Evolutionary conservation across 345 rosid genomes (phyloP).

Genomic region (Linum trigynum): DNA sequence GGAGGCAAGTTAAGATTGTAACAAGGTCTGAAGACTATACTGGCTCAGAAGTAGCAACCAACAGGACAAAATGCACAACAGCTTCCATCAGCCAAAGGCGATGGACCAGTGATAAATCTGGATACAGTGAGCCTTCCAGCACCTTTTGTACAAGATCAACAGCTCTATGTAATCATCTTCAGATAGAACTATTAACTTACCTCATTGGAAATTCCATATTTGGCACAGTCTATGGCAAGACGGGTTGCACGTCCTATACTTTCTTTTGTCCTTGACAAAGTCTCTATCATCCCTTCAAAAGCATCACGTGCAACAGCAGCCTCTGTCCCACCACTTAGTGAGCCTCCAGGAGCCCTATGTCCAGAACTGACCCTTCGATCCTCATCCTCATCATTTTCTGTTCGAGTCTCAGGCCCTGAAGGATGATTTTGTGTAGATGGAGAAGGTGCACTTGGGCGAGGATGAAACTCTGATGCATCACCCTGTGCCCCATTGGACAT

Average conservation of each 20-base stretch:
- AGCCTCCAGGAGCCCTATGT: slow-evolving; percentile 46
- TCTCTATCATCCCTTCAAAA: slow-evolving; percentile 98
- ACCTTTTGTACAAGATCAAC: not conserved
- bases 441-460: slow-evolving; percentile 27
- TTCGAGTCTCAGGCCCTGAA: slow-evolving; percentile 27
- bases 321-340: slow-evolving; percentile 82
- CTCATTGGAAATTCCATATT: slow-evolving; percentile 89
- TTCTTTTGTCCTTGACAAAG: slow-evolving; percentile 90
- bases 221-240: slow-evolving; percentile 90
- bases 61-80: not conserved
- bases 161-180: not conserved
- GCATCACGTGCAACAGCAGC: slow-evolving; percentile 95
- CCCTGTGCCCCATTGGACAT: slow-evolving; percentile 26
- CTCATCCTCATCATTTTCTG: slow-evolving; percentile 51
- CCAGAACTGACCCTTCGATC: slow-evolving; percentile 60
- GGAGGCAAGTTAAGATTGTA: no score
- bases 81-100: not conserved
- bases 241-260: slow-evolving; percentile 97
- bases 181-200: slow-evolving; percentile 27
- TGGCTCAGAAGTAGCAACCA: no score
- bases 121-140: not conserved
- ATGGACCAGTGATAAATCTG: not conserved
- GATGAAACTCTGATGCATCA: slow-evolving; percentile 36
- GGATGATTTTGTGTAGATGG: slow-evolving; percentile 41
- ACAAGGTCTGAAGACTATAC: no score